A percentile compares a stretch with the other conserved stretches of the same genome.
phyloP scores from a whole-genome alignment of 805 yeast species.

The Clavispora asparagi region DNA sequence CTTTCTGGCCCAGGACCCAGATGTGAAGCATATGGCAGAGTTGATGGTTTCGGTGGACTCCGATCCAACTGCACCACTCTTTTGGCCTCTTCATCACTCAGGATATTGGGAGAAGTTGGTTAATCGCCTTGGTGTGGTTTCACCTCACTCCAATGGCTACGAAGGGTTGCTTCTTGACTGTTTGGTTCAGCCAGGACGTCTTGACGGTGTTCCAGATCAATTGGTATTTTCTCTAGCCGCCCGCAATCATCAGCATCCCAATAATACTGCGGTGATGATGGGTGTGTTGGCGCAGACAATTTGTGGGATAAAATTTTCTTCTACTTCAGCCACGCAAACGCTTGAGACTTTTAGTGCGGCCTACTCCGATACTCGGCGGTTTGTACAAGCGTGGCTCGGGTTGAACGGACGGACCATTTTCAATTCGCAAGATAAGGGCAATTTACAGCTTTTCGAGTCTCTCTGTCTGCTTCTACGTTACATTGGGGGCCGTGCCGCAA shows the following conservation, averaged over 20 bases:
- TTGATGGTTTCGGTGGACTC: constrained; percentile 1
- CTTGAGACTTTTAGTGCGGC: constrained; percentile 10
- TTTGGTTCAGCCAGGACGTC: constrained; percentile 14
- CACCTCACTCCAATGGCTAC: constrained; percentile 11
- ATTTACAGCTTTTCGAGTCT: constrained; percentile 23
- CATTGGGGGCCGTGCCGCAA: not conserved
- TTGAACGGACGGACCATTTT: constrained; percentile 9
- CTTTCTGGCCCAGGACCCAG: constrained; percentile 9
- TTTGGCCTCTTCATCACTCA: constrained; percentile 23
- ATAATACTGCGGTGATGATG: constrained; percentile 8
- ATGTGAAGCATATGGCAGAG: constrained; percentile 5
- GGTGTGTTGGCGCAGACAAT: constrained; percentile 6
- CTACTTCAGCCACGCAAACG: constrained; percentile 6
- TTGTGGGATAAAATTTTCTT: not conserved
- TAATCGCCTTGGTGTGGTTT: constrained; percentile 2
- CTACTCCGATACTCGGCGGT: not conserved
- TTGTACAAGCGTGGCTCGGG: constrained; percentile 11
- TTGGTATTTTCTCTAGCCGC: constrained; percentile 6
- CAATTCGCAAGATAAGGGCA: constrained; percentile 15
- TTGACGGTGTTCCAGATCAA: constrained; percentile 4
- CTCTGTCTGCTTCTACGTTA: constrained; percentile 6
- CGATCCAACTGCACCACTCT: constrained; percentile 11
- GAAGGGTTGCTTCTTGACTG: constrained; percentile 21
- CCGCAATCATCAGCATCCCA: constrained; percentile 11
- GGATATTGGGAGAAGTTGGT: constrained; percentile 29